Conservation (phyloP, 176 grass and related monocot species). For the Carex pumila region DNA sequence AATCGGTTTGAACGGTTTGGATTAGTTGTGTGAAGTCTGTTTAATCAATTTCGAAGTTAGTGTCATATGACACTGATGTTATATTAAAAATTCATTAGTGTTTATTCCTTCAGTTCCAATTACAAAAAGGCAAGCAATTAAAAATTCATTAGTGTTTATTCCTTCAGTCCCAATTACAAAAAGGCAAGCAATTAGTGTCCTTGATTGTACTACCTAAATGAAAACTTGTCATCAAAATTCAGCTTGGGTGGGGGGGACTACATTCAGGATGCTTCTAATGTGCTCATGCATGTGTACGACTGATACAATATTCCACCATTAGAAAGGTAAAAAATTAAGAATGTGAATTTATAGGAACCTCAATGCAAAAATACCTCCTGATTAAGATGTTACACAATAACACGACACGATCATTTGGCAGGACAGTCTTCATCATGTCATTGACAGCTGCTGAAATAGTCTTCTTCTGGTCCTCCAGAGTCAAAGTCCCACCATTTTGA, state of each 20-base stretch:
- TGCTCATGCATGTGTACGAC: not conserved
- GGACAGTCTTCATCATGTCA: constrained; percentile 67
- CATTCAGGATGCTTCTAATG: not conserved
- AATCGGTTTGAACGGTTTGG: too few relatives aligned
- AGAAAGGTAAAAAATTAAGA: not conserved
- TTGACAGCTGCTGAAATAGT: constrained; percentile 54
- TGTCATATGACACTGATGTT: too few relatives aligned
- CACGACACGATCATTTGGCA: constrained; percentile 66
- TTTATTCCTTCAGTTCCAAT: not conserved
- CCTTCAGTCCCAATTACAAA: not conserved
- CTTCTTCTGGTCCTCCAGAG: constrained; percentile 81
- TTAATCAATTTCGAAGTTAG: too few relatives aligned
- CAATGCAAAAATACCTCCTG: constrained; percentile 49
- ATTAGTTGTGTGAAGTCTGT: too few relatives aligned
- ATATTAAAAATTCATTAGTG: not conserved
- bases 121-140: not conserved
- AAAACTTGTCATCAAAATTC: not conserved
- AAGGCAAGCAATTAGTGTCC: not conserved
- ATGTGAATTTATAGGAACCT: not conserved
- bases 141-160: not conserved
- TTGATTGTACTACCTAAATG: not conserved
- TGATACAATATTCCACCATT: not conserved
- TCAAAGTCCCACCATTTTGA: constrained; percentile 47
- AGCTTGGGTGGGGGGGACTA: not conserved
- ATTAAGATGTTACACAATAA: constrained; percentile 92